phyloP scores from a whole-genome alignment of 768 basidiomycete species.

The Fomitopsis serialis region DNA sequence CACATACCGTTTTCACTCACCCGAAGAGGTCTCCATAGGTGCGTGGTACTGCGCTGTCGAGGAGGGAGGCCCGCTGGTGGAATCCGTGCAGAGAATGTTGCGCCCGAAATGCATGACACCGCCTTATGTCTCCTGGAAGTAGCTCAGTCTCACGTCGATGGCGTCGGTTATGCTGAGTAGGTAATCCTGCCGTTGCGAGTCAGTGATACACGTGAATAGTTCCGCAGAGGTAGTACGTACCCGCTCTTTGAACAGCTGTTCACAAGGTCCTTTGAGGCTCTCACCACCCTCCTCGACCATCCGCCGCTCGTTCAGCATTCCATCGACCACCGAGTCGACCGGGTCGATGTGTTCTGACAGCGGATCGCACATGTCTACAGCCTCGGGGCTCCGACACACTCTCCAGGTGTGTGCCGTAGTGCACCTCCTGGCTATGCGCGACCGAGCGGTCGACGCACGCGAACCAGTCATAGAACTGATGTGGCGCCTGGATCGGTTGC shows the following conservation, averaged over 20 bases:
- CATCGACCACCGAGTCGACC: conserved; percentile 70
- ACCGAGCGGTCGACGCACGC: conserved; percentile 84
- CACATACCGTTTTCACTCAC: no score
- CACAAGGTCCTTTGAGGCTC: conserved; percentile 87
- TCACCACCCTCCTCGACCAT: conserved; percentile 92
- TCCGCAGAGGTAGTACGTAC: conserved; percentile 36
- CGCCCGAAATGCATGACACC: no score
- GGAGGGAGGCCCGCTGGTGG: no score
- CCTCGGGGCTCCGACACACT: conserved; percentile 69
- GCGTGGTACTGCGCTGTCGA: no score
- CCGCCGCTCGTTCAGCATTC: conserved; percentile 80
- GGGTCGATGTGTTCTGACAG: conserved; percentile 67
- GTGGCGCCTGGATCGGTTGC: conserved; percentile 79
- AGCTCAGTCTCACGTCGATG: conserved; percentile 76
- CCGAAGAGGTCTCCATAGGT: no score
- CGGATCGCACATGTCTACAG: conserved; percentile 72
- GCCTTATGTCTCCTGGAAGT: conserved; percentile 94
- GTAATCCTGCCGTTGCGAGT: conserved; percentile 48
- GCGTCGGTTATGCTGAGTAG: conserved; percentile 78
- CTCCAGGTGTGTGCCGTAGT: conserved; percentile 84
- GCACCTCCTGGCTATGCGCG: conserved; percentile 89
- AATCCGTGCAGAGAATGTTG: no score
- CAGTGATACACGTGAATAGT: background rate
- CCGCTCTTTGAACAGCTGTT: conserved; percentile 83
- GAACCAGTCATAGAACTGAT: conserved; percentile 98